Base-by-base conservation (phyloP, 2,329 filamentous ascomycete species). In the Diaporthe eres region DNA sequence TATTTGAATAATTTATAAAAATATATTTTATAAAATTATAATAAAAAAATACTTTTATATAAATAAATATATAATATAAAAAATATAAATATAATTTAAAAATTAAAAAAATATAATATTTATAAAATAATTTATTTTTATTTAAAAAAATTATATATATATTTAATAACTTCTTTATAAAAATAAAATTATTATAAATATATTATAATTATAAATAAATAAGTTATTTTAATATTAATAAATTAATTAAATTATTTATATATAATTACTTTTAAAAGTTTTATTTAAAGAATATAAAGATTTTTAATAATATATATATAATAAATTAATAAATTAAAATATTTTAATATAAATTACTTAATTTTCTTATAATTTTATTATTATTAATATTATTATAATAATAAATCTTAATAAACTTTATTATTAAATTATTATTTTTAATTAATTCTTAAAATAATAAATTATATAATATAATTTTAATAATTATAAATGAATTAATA, bases 401-500 rank as follows among this genome's bases (percentile, higher is more conserved):
- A 37, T 8, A 37, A 37, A 37, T 37, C 1, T 44, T 44, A 44
- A 44, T 17, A 44, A 44, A 44, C 1, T 44, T 15, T 15, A 44
- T 72, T 71, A 55, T 60, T 47, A n/a, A 22, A 7, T 12, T 71
- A 3, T 7, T 19, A 25, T 31, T n/a, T 4, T 25, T 39, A 34
- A 63, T 71, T 17, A 55, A 71, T 25, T 6, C 9, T 6, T 39
- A 31, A 25, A 47, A 22, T n/a, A 15, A 25, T 37, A 57, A 57
- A 15, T 8, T 3, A 2, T 44, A 28, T 63, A 55, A 71, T 25
- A 17, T 39, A 15, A 71, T 71, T 58, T 9, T 71, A 2, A 3
- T 71, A 22, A 71, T 71, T 19, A 57, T 71, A 22, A 17, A 71
- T 71, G 28, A 9, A 5, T 47, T 71, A 15, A 55, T 22, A 6